These are phyloP conservation scores for Aristolochia fimbriata DNA, from an alignment of 164 flowering plant species.

Conservation along the genomic window DNA sequence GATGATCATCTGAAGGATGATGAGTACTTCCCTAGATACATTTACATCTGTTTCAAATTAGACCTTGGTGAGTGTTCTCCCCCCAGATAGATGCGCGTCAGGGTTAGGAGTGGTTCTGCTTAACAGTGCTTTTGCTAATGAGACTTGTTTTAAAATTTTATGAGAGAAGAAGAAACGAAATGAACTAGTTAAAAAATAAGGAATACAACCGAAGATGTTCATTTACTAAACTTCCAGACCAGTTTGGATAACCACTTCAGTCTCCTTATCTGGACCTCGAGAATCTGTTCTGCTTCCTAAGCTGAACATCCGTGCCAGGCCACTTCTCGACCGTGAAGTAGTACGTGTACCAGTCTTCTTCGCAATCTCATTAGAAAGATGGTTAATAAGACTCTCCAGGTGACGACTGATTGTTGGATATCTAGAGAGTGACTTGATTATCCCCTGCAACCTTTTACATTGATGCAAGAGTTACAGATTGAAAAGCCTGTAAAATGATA, in stretches of 20 bases:
- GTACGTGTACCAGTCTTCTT: conserved; percentile 29
- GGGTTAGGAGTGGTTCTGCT: not conserved
- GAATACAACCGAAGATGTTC: no score
- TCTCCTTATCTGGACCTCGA: conserved; percentile 27
- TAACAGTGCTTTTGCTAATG: not conserved
- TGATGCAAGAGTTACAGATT: not conserved
- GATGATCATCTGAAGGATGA: no score
- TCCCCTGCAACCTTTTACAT: conserved; percentile 64
- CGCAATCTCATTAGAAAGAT: conserved; percentile 39
- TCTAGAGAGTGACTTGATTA: conserved; percentile 66
- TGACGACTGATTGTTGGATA: conserved; percentile 74
- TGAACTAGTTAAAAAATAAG: not conserved
- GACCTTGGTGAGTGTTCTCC: no score
- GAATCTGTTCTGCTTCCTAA: conserved; percentile 27
- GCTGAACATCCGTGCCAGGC: conserved; percentile 33
- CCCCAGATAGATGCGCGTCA: not conserved
- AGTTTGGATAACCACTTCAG: conserved; percentile 20
- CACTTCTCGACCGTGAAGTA: conserved; percentile 36
- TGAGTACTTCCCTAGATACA: no score
- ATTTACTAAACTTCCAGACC: conserved; percentile 24
- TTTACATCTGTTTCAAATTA: no score
- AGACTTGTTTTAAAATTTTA: not conserved
- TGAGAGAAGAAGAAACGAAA: not conserved
- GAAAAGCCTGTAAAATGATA: not conserved
- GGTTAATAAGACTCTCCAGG: conserved; percentile 30